Percentiles rank a stretch among this genome's conserved stretches.
phyloP scores from a whole-genome alignment of 2,329 filamentous ascomycete genomes.

The Hypoxylon sp. region DNA sequence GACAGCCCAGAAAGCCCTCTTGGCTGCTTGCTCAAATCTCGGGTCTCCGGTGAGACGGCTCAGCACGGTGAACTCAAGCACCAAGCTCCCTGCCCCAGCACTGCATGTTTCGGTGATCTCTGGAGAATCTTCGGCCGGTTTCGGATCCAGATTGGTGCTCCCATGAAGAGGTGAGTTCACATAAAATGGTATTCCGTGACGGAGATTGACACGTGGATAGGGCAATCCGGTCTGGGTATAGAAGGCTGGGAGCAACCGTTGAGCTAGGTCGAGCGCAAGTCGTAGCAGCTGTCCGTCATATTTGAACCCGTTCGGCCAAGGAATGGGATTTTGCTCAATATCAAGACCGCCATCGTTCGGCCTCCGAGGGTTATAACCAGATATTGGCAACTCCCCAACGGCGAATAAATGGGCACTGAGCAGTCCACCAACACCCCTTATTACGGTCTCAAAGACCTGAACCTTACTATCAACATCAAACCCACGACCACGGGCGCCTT shows the following conservation, averaged over 20 bases:
- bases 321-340: slow-evolving; percentile 68
- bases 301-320: slow-evolving; percentile 81
- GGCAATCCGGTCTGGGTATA: slow-evolving; percentile 92
- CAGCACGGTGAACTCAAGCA: slow-evolving; percentile 92
- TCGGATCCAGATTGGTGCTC: slow-evolving; percentile 61
- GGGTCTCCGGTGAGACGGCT: slow-evolving; percentile 88
- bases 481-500: slow-evolving; percentile 80
- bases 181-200: slow-evolving; percentile 93
- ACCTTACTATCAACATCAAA: slow-evolving; percentile 99
- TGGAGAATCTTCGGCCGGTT: slow-evolving; percentile 59
- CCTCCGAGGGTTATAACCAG: slow-evolving; percentile 75
- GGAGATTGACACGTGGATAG: slow-evolving; percentile 93
- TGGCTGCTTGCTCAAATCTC: slow-evolving; percentile 90
- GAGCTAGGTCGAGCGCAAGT: slow-evolving; percentile 87
- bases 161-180: slow-evolving; percentile 84
- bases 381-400: slow-evolving; percentile 88
- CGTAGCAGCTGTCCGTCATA: slow-evolving; percentile 93
- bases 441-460: slow-evolving; percentile 98
- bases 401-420: slow-evolving; percentile 96
- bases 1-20: slow-evolving; percentile 97
- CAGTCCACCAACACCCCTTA: slow-evolving; percentile 90
- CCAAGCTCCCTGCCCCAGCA: slow-evolving; percentile 94
- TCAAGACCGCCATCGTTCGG: slow-evolving; percentile 61
- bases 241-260: slow-evolving; percentile 90
- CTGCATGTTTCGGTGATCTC: slow-evolving; percentile 98